Evolutionary conservation across 306 rosid genomes (phyloP).

Genomic region (Quercus alba): DNA sequence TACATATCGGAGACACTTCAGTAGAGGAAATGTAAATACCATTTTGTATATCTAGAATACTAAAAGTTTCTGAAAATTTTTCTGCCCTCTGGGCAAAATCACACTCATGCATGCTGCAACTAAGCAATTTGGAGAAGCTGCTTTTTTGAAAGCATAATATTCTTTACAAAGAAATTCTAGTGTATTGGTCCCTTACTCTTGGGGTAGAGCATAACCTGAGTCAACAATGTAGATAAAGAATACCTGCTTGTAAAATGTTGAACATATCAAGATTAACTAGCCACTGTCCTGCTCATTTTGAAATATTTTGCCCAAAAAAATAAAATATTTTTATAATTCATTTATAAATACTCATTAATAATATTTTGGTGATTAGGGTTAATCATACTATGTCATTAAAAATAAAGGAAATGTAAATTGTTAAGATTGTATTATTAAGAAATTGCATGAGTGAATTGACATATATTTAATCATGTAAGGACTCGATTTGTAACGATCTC

Average conservation of each 20-base stretch:
- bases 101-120: background rate
- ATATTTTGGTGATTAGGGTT: too few relatives aligned
- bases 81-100: background rate
- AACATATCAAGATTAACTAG: background rate
- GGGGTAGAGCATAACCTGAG: background rate
- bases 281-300: too few relatives aligned
- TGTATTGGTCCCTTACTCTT: background rate
- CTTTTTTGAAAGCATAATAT: background rate
- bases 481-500: too few relatives aligned
- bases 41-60: conserved; percentile 11
- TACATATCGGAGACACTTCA: conserved; percentile 1
- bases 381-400: too few relatives aligned
- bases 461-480: too few relatives aligned
- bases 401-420: too few relatives aligned
- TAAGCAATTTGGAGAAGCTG: background rate
- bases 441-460: too few relatives aligned
- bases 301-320: too few relatives aligned
- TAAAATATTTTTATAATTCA: too few relatives aligned
- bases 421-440: too few relatives aligned
- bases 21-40: conserved; percentile 19
- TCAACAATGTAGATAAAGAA: background rate
- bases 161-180: background rate
- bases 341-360: too few relatives aligned
- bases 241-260: background rate
- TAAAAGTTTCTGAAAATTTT: background rate